These are phyloP conservation scores for Tilletia walkeri DNA, from an alignment of 1,284 basidiomycete species.

Conservation along the genomic window DNA sequence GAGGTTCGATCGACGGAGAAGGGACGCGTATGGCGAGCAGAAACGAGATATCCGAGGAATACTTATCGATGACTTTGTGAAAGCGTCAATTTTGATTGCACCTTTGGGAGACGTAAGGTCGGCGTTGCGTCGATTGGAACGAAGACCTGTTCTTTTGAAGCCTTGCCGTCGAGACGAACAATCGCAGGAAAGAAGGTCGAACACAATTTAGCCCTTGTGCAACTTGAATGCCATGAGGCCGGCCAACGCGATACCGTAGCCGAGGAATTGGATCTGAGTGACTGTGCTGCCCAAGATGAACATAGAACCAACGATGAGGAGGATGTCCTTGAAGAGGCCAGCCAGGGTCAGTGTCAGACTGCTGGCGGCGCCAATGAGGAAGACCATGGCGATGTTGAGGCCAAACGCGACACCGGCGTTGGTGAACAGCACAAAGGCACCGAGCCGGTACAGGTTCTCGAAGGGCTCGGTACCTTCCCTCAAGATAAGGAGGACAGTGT, in stretches of 20 bases:
- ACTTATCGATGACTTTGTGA: no score
- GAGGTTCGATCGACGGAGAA: no score
- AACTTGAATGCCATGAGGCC: slow-evolving; percentile 79
- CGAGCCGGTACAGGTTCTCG: slow-evolving; percentile 69
- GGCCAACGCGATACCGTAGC: slow-evolving; percentile 78
- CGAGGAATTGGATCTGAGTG: slow-evolving; percentile 80
- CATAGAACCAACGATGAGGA: slow-evolving; percentile 85
- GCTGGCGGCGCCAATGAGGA: slow-evolving; percentile 82
- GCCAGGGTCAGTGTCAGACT: slow-evolving; percentile 88
- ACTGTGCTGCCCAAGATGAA: slow-evolving; percentile 76
- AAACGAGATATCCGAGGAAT: no score
- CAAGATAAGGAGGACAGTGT: slow-evolving; percentile 77
- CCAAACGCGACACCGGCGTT: slow-evolving; percentile 88
- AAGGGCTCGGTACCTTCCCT: slow-evolving; percentile 87
- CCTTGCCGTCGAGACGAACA: no score
- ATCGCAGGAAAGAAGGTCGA: no score
- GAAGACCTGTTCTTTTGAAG: no score
- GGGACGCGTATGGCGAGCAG: no score
- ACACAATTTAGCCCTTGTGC: slow-evolving; percentile 62
- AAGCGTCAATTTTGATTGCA: no score
- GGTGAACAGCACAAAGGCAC: slow-evolving; percentile 73
- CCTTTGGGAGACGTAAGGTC: no score
- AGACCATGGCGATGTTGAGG: slow-evolving; percentile 89
- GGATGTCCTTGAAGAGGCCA: slow-evolving; percentile 90
- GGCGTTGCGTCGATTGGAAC: no score